Evolutionary conservation across 1,139 yeast species (phyloP).

Genomic region (Candida mesenterica): DNA sequence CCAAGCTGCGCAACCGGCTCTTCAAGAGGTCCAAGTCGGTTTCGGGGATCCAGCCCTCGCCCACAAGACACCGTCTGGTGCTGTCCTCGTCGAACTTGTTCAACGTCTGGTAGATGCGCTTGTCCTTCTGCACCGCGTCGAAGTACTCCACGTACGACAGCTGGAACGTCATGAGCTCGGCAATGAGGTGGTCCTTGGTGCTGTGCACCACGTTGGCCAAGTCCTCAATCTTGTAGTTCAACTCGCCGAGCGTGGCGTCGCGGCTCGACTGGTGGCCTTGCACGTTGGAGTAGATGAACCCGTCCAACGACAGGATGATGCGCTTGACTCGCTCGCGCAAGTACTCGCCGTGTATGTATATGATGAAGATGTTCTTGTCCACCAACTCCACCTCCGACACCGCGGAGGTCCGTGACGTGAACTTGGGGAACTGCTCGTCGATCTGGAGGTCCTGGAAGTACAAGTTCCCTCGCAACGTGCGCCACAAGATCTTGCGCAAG

Average conservation of each 20-base stretch:
- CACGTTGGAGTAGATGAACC: slow-evolving; percentile 63
- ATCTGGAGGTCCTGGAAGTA: slow-evolving; percentile 51
- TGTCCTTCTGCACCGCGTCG: slow-evolving; percentile 62
- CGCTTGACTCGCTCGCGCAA: slow-evolving; percentile 65
- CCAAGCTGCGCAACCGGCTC: neutral
- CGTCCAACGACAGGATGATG: slow-evolving; percentile 83
- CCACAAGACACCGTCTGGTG: slow-evolving; percentile 82
- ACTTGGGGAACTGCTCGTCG: slow-evolving; percentile 32
- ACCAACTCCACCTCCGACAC: slow-evolving; percentile 43
- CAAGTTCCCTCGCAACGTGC: slow-evolving; percentile 54
- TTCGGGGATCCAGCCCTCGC: slow-evolving; percentile 95
- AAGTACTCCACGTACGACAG: slow-evolving; percentile 41
- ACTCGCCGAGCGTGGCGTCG: slow-evolving; percentile 54
- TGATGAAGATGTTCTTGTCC: slow-evolving; percentile 74
- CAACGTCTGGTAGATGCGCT: slow-evolving; percentile 68
- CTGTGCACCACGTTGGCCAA: slow-evolving; percentile 58
- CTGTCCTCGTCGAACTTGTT: slow-evolving; percentile 83
- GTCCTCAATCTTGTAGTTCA: slow-evolving; percentile 53
- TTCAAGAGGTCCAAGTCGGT: slow-evolving; percentile 25
- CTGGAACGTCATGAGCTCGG: slow-evolving; percentile 73
- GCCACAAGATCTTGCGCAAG: slow-evolving; percentile 53
- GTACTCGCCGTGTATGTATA: slow-evolving; percentile 84
- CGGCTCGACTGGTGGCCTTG: slow-evolving; percentile 55
- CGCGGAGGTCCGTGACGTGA: neutral
- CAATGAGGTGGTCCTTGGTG: slow-evolving; percentile 65